phyloP scores from a whole-genome alignment of 768 basidiomycete genomes.

The Pisolithus sp. region DNA sequence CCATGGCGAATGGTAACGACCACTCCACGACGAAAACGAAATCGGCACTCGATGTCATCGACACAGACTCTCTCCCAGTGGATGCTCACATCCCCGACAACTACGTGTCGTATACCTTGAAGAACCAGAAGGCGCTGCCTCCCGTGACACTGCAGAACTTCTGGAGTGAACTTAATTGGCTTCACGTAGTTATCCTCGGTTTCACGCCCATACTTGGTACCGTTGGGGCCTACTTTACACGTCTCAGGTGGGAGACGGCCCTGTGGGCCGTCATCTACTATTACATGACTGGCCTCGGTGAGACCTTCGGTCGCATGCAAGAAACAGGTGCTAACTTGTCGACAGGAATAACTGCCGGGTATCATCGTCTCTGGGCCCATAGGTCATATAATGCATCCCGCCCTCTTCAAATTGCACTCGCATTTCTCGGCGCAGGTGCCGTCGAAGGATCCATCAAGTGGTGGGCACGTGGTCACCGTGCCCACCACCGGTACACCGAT shows the following conservation, averaged over 20 bases:
- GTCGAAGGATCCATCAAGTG: constrained; percentile 97
- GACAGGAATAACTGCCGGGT: constrained; percentile 82
- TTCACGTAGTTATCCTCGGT: constrained; percentile 66
- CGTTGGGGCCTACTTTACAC: constrained; percentile 62
- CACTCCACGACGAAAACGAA: constrained; percentile 3
- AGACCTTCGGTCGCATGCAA: constrained; percentile 29
- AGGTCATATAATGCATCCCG: constrained; percentile 88
- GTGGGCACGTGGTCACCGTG: constrained; percentile 98
- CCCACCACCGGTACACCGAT: constrained; percentile 95
- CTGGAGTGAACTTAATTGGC: constrained; percentile 64
- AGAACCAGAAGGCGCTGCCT: constrained; percentile 59
- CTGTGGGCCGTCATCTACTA: constrained; percentile 65
- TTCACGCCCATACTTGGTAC: constrained; percentile 69
- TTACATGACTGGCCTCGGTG: constrained; percentile 77
- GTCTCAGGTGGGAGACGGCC: constrained; percentile 66
- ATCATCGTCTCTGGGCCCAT: constrained; percentile 97
- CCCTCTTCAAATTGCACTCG: constrained; percentile 80
- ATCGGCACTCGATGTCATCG: constrained; percentile 10
- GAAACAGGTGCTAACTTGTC: constrained; percentile 21
- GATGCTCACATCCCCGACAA: constrained; percentile 72
- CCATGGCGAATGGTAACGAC: constrained; percentile 7
- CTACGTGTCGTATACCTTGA: constrained; percentile 73
- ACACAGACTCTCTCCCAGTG: constrained; percentile 25
- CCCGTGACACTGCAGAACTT: constrained; percentile 59
- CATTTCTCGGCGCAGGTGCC: constrained; percentile 83